A percentile compares a stretch with the other conserved stretches of the same genome.
Evolutionary conservation across 2,329 filamentous ascomycete species (phyloP).

Genomic region (Fusarium xylarioides): DNA sequence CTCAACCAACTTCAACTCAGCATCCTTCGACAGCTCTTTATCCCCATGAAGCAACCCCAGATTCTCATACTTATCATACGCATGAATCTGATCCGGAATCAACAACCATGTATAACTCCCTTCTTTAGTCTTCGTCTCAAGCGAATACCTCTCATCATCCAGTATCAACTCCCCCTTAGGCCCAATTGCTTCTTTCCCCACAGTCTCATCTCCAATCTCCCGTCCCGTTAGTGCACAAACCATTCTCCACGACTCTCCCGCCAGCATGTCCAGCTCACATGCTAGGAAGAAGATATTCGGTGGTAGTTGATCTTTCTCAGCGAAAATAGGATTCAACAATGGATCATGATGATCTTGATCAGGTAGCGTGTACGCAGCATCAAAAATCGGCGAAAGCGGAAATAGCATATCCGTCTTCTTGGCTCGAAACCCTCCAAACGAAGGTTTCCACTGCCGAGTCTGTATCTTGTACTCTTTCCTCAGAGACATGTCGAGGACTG

Average conservation of each 20-base stretch:
- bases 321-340: conserved; percentile 13
- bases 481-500: conserved; percentile 6
- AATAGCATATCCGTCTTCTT: conserved; percentile 1
- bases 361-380: conserved; percentile 2
- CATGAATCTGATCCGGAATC: conserved; percentile 25
- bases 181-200: neutral
- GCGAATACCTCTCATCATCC: conserved; percentile 22
- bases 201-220: neutral
- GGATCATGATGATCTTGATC: conserved; percentile 15
- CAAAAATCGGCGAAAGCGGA: conserved; percentile 5
- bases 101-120: conserved; percentile 17
- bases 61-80: conserved; percentile 13
- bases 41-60: conserved; percentile 6
- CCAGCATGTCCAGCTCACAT: conserved; percentile 23
- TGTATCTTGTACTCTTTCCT: conserved; percentile 6
- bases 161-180: neutral
- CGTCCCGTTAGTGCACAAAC: neutral
- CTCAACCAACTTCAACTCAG: conserved; percentile 8
- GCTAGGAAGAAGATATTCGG: conserved; percentile 4
- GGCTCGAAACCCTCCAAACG: conserved; percentile 5
- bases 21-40: neutral
- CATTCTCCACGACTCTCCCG: conserved; percentile 19
- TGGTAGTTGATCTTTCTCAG: neutral
- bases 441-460: conserved; percentile 12
- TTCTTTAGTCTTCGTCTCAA: neutral